Evolutionary conservation across 2,329 filamentous ascomycete genomes (phyloP).

Genomic region (Colletotrichum sp.): DNA sequence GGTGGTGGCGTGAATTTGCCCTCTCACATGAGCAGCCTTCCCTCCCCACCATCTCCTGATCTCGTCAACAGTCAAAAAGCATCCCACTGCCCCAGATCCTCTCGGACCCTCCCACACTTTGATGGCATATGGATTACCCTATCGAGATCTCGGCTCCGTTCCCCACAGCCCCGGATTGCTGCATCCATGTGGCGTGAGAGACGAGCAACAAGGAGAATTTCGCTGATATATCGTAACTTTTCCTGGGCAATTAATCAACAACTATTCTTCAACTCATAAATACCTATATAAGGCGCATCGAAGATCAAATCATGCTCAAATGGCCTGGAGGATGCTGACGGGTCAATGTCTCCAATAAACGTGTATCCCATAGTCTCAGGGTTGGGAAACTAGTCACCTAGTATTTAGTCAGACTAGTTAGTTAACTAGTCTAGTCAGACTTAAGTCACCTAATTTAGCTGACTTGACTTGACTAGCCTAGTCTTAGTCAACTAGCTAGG

Average conservation of each 20-base stretch:
- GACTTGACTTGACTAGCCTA: no score
- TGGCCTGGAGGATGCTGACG: not conserved
- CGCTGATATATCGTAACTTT: not conserved
- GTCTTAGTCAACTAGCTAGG: no score
- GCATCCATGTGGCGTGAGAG: not conserved
- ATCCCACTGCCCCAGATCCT: not conserved
- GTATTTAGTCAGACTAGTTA: no score
- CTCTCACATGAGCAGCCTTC: conserved; percentile 1
- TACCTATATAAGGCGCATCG: not conserved
- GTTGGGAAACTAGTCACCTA: no score
- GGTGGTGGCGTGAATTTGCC: conserved; percentile 2
- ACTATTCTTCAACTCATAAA: not conserved
- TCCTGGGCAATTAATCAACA: not conserved
- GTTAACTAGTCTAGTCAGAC: no score
- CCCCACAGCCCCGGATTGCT: not conserved
- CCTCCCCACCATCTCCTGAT: not conserved
- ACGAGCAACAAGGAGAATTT: not conserved
- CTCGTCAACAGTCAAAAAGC: not conserved
- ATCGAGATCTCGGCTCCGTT: not conserved
- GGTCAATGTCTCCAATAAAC: not conserved
- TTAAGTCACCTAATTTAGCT: no score
- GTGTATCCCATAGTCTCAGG: not conserved
- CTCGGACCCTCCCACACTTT: not conserved
- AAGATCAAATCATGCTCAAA: not conserved
- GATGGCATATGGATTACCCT: not conserved